phyloP scores from a whole-genome alignment of 768 basidiomycete species.

The Exsudoporus frostii region DNA sequence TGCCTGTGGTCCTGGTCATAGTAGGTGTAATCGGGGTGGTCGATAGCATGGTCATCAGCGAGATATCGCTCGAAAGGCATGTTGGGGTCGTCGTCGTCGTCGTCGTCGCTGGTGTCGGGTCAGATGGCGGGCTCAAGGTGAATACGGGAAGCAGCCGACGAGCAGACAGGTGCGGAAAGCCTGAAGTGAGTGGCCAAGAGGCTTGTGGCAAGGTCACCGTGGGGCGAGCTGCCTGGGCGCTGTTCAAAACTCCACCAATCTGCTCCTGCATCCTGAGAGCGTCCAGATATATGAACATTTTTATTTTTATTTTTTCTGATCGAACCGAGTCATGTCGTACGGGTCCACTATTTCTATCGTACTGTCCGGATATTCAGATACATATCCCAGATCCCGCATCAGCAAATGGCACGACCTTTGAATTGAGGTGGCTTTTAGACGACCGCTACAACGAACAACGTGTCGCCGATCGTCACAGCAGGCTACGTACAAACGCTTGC shows the following conservation, averaged over 20 bases:
- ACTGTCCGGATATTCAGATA: background rate
- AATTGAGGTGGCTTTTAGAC: slow-evolving; percentile 18
- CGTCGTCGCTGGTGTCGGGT: slow-evolving; percentile 1
- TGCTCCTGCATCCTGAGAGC: background rate
- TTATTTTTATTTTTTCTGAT: slow-evolving; percentile 9
- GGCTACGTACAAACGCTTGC: slow-evolving; percentile 23
- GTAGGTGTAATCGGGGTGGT: slow-evolving; percentile 3
- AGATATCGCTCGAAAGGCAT: slow-evolving; percentile 47
- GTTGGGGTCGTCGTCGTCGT: slow-evolving; percentile 7
- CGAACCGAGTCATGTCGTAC: slow-evolving; percentile 9
- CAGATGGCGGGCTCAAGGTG: background rate
- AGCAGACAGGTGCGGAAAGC: background rate
- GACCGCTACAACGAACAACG: slow-evolving; percentile 14
- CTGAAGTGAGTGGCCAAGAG: background rate
- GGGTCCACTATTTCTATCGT: background rate
- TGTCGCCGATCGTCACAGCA: slow-evolving; percentile 26
- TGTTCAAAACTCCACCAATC: background rate
- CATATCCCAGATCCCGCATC: slow-evolving; percentile 12
- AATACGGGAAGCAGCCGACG: background rate
- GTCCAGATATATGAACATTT: slow-evolving; percentile 7
- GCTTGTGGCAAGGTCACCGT: background rate
- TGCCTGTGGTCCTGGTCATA: slow-evolving; percentile 14
- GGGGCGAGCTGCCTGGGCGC: no score
- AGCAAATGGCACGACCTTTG: slow-evolving; percentile 11
- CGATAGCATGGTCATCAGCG: slow-evolving; percentile 14